phyloP scores from a whole-genome alignment of 2,329 filamentous ascomycete species.

The Colletotrichum neosansevieriae region DNA sequence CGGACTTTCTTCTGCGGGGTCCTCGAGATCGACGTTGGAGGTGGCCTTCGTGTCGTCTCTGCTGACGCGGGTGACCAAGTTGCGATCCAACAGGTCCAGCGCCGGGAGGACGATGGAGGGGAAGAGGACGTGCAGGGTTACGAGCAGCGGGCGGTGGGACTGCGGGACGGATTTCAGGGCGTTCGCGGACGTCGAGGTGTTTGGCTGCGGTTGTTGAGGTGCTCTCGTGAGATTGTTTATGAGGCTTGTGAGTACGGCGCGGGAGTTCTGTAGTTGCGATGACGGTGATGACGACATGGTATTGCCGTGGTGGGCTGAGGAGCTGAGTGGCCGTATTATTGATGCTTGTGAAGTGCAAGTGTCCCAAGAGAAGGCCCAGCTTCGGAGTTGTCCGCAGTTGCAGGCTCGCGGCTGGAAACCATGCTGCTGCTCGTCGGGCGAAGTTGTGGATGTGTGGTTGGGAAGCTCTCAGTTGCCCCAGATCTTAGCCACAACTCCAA shows the following conservation, averaged over 20 bases:
- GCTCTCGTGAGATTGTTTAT: constrained; percentile 54
- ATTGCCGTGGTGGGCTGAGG: neutral
- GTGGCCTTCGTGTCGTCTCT: neutral
- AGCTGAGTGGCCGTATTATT: neutral
- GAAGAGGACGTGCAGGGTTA: constrained; percentile 87
- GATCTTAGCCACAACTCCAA: too few relatives aligned
- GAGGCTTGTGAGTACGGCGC: constrained; percentile 62
- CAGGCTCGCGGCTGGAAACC: too few relatives aligned
- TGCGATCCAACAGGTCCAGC: constrained; percentile 86
- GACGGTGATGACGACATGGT: constrained; percentile 42
- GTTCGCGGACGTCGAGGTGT: constrained; percentile 1
- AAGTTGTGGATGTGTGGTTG: too few relatives aligned
- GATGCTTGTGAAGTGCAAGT: too few relatives aligned
- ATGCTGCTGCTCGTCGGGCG: too few relatives aligned
- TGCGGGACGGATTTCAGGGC: constrained; percentile 48
- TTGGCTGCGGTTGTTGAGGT: constrained; percentile 42
- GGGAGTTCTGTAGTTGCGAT: constrained; percentile 45
- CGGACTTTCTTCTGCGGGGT: neutral
- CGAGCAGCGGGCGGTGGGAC: constrained; percentile 68
- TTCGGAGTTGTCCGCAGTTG: too few relatives aligned
- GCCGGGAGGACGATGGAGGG: constrained; percentile 85
- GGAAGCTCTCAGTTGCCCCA: too few relatives aligned
- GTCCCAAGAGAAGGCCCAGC: too few relatives aligned
- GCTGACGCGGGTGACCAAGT: constrained; percentile 73
- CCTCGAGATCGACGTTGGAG: neutral